phyloP scores from a whole-genome alignment of 129 eudicot genomes.

The Flaveria trinervia region DNA sequence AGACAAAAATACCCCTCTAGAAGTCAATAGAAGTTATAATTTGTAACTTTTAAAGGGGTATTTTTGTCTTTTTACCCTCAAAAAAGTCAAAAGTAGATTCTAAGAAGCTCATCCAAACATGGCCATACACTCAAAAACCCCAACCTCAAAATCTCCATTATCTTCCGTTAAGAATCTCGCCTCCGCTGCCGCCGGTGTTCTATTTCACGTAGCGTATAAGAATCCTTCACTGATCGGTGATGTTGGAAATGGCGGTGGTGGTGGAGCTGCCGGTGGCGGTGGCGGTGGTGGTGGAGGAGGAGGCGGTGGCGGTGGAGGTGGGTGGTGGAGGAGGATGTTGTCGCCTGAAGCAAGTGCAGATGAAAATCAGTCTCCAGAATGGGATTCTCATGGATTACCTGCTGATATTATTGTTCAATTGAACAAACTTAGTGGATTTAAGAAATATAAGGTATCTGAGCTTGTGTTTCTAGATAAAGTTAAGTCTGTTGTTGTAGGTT shows the following conservation, averaged over 20 bases:
- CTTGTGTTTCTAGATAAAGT: slow-evolving; percentile 50
- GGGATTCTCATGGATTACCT: slow-evolving; percentile 78
- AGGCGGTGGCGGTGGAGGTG: slow-evolving; percentile 51
- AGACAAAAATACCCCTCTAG: too few species aligned
- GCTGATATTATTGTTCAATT: slow-evolving; percentile 57
- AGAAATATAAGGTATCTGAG: slow-evolving; percentile 69
- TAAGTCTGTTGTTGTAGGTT: slow-evolving; percentile 34
- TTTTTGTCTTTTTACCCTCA: too few species aligned
- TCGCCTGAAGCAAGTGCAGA: slow-evolving; percentile 52
- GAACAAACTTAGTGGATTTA: slow-evolving; percentile 63
- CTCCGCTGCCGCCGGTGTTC: slow-evolving; percentile 36
- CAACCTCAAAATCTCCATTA: slow-evolving; percentile 2
- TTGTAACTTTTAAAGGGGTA: too few species aligned
- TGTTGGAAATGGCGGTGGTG: slow-evolving; percentile 47
- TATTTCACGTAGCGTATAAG: slow-evolving; percentile 34
- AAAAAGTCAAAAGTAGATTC: too few species aligned
- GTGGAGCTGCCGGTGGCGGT: slow-evolving; percentile 41
- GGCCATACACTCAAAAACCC: slow-evolving; percentile 18
- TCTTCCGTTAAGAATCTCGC: slow-evolving; percentile 31
- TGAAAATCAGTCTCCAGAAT: slow-evolving; percentile 54
- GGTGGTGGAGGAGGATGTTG: slow-evolving; percentile 55
- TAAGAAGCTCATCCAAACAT: too few species aligned
- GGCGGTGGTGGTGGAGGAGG: slow-evolving; percentile 52
- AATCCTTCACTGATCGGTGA: slow-evolving; percentile 13
- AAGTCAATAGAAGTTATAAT: too few species aligned